phyloP scores from a whole-genome alignment of 140 eudicot species.

The Ambrosia hybrid region DNA sequence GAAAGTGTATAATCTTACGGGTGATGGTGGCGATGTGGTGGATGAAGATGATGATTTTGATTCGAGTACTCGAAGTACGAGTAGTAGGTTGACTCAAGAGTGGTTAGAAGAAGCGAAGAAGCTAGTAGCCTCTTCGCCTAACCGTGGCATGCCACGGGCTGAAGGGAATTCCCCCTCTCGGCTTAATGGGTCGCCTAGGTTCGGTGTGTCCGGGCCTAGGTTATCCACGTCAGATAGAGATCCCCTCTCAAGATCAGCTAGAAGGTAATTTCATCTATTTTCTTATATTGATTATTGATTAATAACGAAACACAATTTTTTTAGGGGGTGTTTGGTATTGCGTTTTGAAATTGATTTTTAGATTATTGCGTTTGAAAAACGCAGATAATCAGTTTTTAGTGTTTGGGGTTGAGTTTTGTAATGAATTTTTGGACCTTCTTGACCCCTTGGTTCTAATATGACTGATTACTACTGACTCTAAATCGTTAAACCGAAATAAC shows the following conservation, averaged over 20 bases:
- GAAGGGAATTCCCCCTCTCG: conserved; percentile 62
- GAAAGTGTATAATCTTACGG: conserved; percentile 56
- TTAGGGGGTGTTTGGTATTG: no score
- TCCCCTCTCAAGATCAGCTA: conserved; percentile 69
- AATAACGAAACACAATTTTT: no score
- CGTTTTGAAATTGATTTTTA: no score
- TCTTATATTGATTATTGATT: background rate
- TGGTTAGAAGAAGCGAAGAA: conserved; percentile 85
- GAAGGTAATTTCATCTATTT: conserved; percentile 45
- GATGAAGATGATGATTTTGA: conserved; percentile 51
- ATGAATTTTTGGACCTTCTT: no score
- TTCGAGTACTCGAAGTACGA: conserved; percentile 63
- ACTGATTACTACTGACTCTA: background rate
- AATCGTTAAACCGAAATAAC: conserved; percentile 16
- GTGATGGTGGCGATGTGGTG: conserved; percentile 25
- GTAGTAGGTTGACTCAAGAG: conserved; percentile 71
- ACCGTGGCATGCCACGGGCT: conserved; percentile 40
- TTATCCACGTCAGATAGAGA: conserved; percentile 54
- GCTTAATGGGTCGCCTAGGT: conserved; percentile 58
- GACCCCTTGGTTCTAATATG: no score
- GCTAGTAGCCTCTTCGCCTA: conserved; percentile 73
- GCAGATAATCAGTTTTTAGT: no score
- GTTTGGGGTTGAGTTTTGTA: no score
- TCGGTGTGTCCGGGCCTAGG: conserved; percentile 48
- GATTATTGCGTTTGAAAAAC: no score